Evolutionary conservation across 345 rosid species (phyloP).

Genomic region (Citrus trifoliata): DNA sequence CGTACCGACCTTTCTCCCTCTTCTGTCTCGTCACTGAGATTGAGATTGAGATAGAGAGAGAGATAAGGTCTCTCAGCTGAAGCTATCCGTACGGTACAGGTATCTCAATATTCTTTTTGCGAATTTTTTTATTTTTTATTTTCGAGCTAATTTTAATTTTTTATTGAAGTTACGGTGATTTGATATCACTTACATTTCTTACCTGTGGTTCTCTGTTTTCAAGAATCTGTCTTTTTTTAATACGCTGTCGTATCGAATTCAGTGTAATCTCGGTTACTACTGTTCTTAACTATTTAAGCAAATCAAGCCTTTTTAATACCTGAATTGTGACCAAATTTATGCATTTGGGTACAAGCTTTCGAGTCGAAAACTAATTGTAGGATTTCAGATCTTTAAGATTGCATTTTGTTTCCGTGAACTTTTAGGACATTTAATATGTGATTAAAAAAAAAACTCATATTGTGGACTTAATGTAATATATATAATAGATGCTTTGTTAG

Average conservation of each 20-base stretch:
- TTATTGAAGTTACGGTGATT: background rate
- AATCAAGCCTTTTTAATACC: background rate
- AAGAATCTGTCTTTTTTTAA: background rate
- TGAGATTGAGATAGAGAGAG: background rate
- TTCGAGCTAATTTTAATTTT: background rate
- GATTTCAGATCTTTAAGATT: background rate
- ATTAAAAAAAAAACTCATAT: background rate
- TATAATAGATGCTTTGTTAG: background rate
- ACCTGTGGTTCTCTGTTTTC: background rate
- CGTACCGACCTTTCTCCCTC: background rate
- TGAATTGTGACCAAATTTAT: background rate
- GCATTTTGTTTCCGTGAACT: background rate
- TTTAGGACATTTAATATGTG: background rate
- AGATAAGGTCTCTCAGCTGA: background rate
- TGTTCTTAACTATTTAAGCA: background rate
- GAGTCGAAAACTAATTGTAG: background rate
- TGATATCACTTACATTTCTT: background rate
- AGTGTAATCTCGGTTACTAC: background rate
- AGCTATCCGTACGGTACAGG: background rate
- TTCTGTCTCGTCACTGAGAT: background rate
- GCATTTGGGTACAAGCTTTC: background rate
- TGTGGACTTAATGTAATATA: too few relatives aligned
- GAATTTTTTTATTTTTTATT: too few relatives aligned
- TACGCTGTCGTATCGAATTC: background rate
- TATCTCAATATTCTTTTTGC: background rate